Evolutionary conservation across 2,329 filamentous ascomycete species (phyloP).

Genomic region (Berkeleyomyces rouxiae): DNA sequence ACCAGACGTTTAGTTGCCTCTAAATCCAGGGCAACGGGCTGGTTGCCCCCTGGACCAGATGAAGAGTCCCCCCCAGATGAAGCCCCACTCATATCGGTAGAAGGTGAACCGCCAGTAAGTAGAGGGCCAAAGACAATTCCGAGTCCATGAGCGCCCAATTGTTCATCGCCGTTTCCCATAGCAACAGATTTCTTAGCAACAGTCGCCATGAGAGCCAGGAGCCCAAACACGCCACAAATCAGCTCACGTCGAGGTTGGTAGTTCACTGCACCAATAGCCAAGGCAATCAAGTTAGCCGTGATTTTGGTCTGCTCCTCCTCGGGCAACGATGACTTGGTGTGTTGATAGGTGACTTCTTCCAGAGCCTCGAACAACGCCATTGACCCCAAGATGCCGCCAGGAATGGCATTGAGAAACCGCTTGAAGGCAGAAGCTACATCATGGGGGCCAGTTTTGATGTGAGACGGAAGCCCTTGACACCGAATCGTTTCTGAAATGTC

Average conservation of each 20-base stretch:
- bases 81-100: neutral
- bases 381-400: slow-evolving; percentile 50
- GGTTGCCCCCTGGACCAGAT: neutral
- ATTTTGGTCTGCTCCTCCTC: slow-evolving; percentile 38
- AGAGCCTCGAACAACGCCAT: slow-evolving; percentile 44
- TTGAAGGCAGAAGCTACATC: slow-evolving; percentile 55
- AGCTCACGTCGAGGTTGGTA: slow-evolving; percentile 45
- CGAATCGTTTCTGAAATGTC: slow-evolving; percentile 35
- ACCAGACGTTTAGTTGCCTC: slow-evolving; percentile 19
- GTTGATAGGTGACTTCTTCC: slow-evolving; percentile 20
- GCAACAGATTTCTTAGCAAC: slow-evolving; percentile 34
- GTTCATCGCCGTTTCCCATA: slow-evolving; percentile 10
- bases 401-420: slow-evolving; percentile 42
- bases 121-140: slow-evolving; percentile 50
- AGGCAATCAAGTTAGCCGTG: slow-evolving; percentile 47
- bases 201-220: slow-evolving; percentile 44
- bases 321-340: slow-evolving; percentile 31
- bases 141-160: slow-evolving; percentile 44
- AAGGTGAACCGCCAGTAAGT: slow-evolving; percentile 28
- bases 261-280: slow-evolving; percentile 42
- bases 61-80: neutral
- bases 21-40: neutral
- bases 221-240: slow-evolving; percentile 49
- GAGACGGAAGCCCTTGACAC: slow-evolving; percentile 40
- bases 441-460: slow-evolving; percentile 42